phyloP scores from a whole-genome alignment of 805 yeast species.

The Kuraishia piskuri region DNA sequence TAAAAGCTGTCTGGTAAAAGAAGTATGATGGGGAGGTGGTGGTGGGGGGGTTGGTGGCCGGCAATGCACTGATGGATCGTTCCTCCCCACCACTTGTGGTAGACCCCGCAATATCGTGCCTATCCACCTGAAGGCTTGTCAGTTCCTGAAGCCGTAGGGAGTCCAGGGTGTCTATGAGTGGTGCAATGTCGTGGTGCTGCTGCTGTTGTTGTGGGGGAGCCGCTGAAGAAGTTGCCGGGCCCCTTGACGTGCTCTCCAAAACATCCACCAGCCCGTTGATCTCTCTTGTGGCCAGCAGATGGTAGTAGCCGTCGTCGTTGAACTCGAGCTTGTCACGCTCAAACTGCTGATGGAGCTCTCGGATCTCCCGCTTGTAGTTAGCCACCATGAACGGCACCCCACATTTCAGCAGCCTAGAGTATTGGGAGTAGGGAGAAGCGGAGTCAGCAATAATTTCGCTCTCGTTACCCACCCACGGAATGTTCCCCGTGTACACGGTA shows the following conservation, averaged over 20 bases:
- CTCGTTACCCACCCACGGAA: conserved; percentile 54
- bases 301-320: conserved; percentile 49
- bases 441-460: too few species aligned
- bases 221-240: conserved; percentile 24
- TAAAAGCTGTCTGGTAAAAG: conserved; percentile 74
- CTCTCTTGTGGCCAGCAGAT: conserved; percentile 43
- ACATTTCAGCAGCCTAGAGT: conserved; percentile 65
- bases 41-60: too few species aligned
- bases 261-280: conserved; percentile 38
- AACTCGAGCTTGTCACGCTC: conserved; percentile 53
- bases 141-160: conserved; percentile 2
- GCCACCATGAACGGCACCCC: conserved; percentile 41
- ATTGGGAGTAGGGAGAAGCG: conserved; percentile 31
- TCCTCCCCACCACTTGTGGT: too few species aligned
- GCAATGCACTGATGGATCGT: too few species aligned
- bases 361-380: conserved; percentile 54
- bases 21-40: conserved; percentile 54
- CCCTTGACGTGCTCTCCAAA: not conserved
- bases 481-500: conserved; percentile 25
- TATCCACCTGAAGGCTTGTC: conserved; percentile 1
- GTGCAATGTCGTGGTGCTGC: not conserved
- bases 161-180: conserved; percentile 4
- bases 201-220: not conserved
- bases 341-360: conserved; percentile 37
- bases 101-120: too few species aligned